phyloP scores from a whole-genome alignment of 2,329 filamentous ascomycete genomes.

The Sporothrix globosa region DNA sequence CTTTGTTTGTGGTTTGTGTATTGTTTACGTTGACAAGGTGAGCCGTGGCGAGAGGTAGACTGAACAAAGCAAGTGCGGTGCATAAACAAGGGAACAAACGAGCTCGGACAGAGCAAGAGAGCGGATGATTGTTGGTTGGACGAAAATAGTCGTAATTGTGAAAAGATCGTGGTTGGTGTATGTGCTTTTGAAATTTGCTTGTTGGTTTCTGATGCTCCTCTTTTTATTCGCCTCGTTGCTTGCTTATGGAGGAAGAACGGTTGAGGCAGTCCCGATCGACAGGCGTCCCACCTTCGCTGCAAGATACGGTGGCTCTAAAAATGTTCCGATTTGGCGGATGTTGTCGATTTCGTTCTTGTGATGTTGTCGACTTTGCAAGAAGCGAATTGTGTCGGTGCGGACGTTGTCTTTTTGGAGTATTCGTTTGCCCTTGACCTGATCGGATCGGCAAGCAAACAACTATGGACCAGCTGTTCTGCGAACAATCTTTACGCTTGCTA shows the following conservation, averaged over 20 bases:
- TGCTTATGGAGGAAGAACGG: neutral
- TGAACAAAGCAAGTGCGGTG: constrained; percentile 17
- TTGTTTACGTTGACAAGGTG: constrained; percentile 23
- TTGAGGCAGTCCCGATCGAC: neutral
- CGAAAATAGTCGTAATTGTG: neutral
- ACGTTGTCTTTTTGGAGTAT: neutral
- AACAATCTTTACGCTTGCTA: neutral
- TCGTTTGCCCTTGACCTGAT: neutral
- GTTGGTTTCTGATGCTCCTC: constrained; percentile 7
- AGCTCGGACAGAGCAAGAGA: neutral
- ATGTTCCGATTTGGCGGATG: neutral
- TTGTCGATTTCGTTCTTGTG: neutral
- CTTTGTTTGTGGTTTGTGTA: neutral
- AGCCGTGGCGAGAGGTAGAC: neutral
- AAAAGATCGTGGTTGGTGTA: neutral
- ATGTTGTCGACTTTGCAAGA: neutral
- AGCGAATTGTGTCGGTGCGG: neutral
- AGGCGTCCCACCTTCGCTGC: neutral
- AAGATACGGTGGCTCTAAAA: neutral
- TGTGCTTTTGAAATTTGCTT: neutral
- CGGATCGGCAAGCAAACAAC: constrained; percentile 10
- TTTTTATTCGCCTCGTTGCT: neutral
- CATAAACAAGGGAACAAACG: neutral
- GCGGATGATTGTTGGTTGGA: neutral
- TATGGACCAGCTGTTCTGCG: neutral